Evolutionary conservation across 2,329 filamentous ascomycete genomes (phyloP).

Genomic region (Westerdykella ornata): DNA sequence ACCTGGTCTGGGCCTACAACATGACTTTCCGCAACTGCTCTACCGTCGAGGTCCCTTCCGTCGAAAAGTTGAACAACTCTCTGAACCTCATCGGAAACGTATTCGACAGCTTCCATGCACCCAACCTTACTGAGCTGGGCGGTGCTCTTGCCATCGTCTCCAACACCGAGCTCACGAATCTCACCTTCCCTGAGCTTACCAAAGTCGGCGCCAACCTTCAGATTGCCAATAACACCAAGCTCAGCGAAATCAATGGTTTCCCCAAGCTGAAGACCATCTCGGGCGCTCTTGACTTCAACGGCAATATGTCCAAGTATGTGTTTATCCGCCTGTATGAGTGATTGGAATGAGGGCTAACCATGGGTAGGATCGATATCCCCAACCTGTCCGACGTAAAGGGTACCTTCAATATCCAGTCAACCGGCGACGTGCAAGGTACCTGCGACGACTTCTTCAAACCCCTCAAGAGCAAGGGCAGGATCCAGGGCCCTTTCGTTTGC

Average conservation of each 20-base stretch:
- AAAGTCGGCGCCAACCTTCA: conserved; percentile 71
- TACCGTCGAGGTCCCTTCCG: conserved; percentile 63
- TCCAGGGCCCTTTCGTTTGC: conserved; percentile 42
- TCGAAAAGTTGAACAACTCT: conserved; percentile 67
- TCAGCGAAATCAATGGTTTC: conserved; percentile 61
- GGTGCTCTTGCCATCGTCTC: conserved; percentile 52
- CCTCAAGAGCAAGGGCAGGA: conserved; percentile 37
- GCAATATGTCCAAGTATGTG: conserved; percentile 75
- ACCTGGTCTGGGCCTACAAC: conserved; percentile 71
- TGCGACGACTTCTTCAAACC: conserved; percentile 40
- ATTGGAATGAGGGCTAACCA: conserved; percentile 23
- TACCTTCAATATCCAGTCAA: conserved; percentile 47
- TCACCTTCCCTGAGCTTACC: conserved; percentile 64
- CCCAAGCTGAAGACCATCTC: conserved; percentile 59
- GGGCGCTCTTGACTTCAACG: conserved; percentile 78
- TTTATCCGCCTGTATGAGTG: background rate
- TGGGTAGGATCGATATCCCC: conserved; percentile 61
- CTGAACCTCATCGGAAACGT: conserved; percentile 79
- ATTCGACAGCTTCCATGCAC: conserved; percentile 54
- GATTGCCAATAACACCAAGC: conserved; percentile 82
- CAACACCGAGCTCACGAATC: conserved; percentile 61
- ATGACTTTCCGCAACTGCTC: conserved; percentile 77
- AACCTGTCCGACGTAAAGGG: conserved; percentile 42
- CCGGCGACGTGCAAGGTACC: conserved; percentile 35
- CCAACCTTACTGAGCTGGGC: conserved; percentile 64